Evolutionary conservation across 805 yeast genomes (phyloP).

Genomic region (Candida tallmaniae): DNA sequence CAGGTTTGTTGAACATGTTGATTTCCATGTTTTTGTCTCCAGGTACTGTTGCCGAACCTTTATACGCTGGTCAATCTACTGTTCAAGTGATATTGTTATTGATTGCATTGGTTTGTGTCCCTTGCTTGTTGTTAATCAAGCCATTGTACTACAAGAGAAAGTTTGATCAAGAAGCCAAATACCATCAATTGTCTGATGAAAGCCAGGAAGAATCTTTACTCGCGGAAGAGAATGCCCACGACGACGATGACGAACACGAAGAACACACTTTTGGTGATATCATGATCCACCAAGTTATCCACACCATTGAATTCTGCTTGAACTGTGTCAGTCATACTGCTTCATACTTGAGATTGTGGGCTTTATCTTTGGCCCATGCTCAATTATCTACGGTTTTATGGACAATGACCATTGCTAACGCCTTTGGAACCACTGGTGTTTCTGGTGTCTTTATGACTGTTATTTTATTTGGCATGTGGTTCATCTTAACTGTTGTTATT

Average conservation of each 20-base stretch:
- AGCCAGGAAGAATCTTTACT: slow-evolving; percentile 22
- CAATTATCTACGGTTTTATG: slow-evolving; percentile 93
- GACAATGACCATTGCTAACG: slow-evolving; percentile 87
- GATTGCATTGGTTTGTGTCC: slow-evolving; percentile 85
- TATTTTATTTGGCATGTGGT: slow-evolving; percentile 90
- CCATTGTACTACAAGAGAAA: slow-evolving; percentile 68
- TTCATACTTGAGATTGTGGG: slow-evolving; percentile 94
- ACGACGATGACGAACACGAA: slow-evolving; percentile 47
- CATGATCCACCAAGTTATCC: slow-evolving; percentile 95
- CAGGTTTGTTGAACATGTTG: slow-evolving; percentile 90
- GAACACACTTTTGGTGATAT: slow-evolving; percentile 84
- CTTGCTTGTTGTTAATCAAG: slow-evolving; percentile 82
- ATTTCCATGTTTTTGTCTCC: slow-evolving; percentile 95
- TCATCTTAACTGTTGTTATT: slow-evolving; percentile 82
- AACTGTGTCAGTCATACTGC: slow-evolving; percentile 99
- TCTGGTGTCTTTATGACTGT: slow-evolving; percentile 73
- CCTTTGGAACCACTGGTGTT: slow-evolving; percentile 63
- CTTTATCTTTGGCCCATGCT: slow-evolving; percentile 93
- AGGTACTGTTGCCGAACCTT: slow-evolving; percentile 75
- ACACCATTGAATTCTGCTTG: slow-evolving; percentile 94
- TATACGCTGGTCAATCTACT: slow-evolving; percentile 73
- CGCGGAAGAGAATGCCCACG: slow-evolving; percentile 36
- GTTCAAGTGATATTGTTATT: slow-evolving; percentile 70
- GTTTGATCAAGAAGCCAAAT: slow-evolving; percentile 46
- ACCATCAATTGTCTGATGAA: slow-evolving; percentile 37